Evolutionary conservation across 805 yeast genomes (phyloP), one percentile per base, ranked within the genome.

Genomic region (Alloascoidea hylecoeti): DNA sequence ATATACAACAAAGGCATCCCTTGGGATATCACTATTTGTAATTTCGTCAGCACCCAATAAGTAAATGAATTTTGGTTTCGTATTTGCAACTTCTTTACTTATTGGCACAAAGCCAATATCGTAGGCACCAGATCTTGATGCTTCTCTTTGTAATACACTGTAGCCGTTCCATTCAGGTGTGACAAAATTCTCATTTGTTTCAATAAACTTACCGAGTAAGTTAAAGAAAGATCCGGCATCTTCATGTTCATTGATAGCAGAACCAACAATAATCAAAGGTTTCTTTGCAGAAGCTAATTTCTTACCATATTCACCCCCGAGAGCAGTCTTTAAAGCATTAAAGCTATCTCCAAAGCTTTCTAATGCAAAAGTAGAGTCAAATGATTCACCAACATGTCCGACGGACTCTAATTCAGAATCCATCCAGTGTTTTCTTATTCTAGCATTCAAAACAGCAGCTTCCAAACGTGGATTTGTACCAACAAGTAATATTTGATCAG

Each of bases 381-480:
- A 83, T 44, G 64, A 55, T 57, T 78, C 78, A 49, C 95, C 95
- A 45, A 83, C 71, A 33, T 74, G 75, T 44, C 76, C 76, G 44
- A 84, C 62, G 39, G 47, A 49, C 48, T 81, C 80, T 50, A 81
- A 68, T 47, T 67, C 61, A 30, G 75, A 68, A 48, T 77, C 64
- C 52, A 83, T 64, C 92, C 89, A 83, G 43, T 70, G 75, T 56
- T 75, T 78, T 66, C 95, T 74, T 49, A 83, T 77, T 60, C 94
- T 72, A 33, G 89, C 73, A 57, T 83, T 83, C 50, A 83, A 66
- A 14, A 84, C 94, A 34, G 94, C 85, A 42, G 94, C 95, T 63
- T 83, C 95, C 53, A 71, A 85, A 54, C 95, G 72, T 42, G 94
- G 94, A 64, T 83, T 83, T 35, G 95, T 75, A 44, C 95, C 95